Conservation (phyloP, 192 early-diverging fungal genomes). For the Backusella morwellensis region DNA sequence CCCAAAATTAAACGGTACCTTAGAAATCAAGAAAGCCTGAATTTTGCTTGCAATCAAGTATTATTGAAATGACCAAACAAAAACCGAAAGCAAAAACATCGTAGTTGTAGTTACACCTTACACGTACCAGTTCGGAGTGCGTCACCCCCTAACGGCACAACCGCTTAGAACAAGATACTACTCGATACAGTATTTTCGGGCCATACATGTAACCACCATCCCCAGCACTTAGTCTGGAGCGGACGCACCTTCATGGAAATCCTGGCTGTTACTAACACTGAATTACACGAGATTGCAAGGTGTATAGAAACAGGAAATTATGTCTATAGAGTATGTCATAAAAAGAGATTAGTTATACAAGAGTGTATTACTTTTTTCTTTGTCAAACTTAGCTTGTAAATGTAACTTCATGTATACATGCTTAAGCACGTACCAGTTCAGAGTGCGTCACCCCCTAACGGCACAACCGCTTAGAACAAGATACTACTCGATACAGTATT, state of each 20-base stretch:
- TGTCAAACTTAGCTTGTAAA: too few species aligned
- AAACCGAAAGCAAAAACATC: neutral
- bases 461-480: neutral
- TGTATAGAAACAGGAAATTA: too few species aligned
- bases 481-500: neutral
- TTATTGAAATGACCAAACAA: neutral
- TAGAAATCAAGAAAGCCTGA: neutral
- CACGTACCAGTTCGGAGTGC: neutral
- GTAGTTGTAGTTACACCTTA: neutral
- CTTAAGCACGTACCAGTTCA: neutral
- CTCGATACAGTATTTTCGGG: neutral
- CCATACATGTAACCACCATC: neutral
- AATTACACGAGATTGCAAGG: conserved; percentile 8
- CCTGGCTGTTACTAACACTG: neutral
- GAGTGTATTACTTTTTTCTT: too few species aligned
- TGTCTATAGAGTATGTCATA: too few species aligned
- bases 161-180: neutral
- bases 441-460: neutral
- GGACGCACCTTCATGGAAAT: neutral
- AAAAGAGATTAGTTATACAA: too few species aligned
- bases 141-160: neutral
- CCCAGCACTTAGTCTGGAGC: neutral
- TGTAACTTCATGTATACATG: too few species aligned
- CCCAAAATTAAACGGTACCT: too few species aligned
- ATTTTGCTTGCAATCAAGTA: neutral